phyloP scores from a whole-genome alignment of 345 rosid species.

The Citropsis articulata region DNA sequence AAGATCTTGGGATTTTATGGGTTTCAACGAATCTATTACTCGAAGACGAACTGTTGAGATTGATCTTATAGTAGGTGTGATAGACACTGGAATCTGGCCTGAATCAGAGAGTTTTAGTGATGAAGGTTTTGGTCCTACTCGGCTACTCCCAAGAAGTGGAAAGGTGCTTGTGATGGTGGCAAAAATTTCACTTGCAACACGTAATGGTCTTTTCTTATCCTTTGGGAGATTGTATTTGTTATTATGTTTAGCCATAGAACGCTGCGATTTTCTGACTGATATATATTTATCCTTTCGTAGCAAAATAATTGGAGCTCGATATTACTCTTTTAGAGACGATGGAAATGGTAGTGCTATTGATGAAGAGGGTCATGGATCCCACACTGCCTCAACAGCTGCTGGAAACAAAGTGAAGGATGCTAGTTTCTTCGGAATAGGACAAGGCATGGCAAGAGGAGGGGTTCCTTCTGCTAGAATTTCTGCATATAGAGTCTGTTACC shows the following conservation, averaged over 20 bases:
- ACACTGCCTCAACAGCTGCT: conserved; percentile 63
- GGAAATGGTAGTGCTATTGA: conserved; percentile 23
- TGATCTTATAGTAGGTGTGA: conserved; percentile 34
- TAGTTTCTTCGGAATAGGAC: conserved; percentile 42
- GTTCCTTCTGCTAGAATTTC: conserved; percentile 58
- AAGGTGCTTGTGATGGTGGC: conserved; percentile 37
- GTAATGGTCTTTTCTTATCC: conserved; percentile 12
- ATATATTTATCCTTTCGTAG: conserved; percentile 7
- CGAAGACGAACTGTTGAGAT: conserved; percentile 2
- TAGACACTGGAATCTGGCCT: conserved; percentile 42
- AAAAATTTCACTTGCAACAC: conserved; percentile 49
- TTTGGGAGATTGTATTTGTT: background rate
- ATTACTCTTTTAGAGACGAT: background rate
- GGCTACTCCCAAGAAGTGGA: conserved; percentile 50
- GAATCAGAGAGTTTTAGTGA: conserved; percentile 46
- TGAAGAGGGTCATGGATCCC: conserved; percentile 38
- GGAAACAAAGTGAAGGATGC: conserved; percentile 41
- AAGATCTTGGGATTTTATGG: conserved; percentile 52
- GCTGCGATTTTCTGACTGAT: background rate
- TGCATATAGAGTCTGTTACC: conserved; percentile 30
- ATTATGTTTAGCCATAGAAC: background rate
- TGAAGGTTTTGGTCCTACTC: conserved; percentile 45
- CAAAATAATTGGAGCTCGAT: conserved; percentile 43
- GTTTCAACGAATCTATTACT: conserved; percentile 18
- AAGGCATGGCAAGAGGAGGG: conserved; percentile 57